Conservation (phyloP, 2,329 filamentous ascomycete species). For the Thermothelomyces thermophilus region DNA sequence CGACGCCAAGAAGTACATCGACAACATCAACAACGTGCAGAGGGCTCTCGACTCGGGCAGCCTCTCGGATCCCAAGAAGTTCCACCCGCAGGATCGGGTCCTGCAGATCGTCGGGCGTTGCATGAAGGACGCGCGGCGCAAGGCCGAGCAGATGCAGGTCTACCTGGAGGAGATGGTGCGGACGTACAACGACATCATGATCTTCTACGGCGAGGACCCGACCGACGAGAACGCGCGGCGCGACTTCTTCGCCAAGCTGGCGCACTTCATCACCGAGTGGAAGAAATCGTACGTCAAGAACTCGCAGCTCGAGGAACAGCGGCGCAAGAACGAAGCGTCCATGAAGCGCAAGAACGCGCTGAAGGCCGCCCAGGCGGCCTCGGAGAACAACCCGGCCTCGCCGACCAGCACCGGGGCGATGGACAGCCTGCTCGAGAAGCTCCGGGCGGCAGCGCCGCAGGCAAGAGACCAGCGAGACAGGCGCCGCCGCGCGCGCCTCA, state of each 20-base stretch:
- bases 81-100: conserved; percentile 94
- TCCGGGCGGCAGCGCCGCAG: conserved; percentile 87
- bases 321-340: conserved; percentile 78
- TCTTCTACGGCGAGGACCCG: conserved; percentile 92
- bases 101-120: conserved; percentile 82
- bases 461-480: conserved; percentile 83
- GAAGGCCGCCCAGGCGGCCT: conserved; percentile 45
- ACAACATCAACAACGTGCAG: conserved; percentile 92
- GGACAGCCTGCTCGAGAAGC: conserved; percentile 91
- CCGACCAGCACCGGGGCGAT: conserved; percentile 81
- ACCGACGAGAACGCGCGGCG: conserved; percentile 85
- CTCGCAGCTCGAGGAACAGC: conserved; percentile 69
- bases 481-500: conserved; percentile 76
- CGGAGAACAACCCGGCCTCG: conserved; percentile 47
- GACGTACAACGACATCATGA: conserved; percentile 91
- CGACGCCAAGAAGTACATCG: conserved; percentile 87
- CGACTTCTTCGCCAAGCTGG: conserved; percentile 93
- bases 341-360: conserved; percentile 83
- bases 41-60: conserved; percentile 88
- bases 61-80: conserved; percentile 91
- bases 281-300: conserved; percentile 97
- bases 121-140: conserved; percentile 95
- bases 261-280: conserved; percentile 85
- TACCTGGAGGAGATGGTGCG: conserved; percentile 90
- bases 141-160: conserved; percentile 90